Evolutionary conservation across 2,329 filamentous ascomycete species (phyloP).

Genomic region (Nemania sp.): DNA sequence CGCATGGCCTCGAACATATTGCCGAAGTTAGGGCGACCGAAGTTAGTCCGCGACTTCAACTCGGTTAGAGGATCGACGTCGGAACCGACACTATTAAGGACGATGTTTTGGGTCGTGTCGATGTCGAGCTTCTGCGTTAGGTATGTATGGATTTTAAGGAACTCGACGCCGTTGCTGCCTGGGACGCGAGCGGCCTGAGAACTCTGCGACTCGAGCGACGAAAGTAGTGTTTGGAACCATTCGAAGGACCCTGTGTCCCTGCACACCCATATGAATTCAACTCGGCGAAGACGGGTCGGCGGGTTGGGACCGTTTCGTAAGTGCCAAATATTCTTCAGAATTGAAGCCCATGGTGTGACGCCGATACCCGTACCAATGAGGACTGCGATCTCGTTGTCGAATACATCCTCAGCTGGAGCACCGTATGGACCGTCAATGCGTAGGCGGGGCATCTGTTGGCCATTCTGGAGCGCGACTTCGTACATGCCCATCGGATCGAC

Average conservation of each 20-base stretch:
- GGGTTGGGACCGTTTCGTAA: constrained; percentile 87
- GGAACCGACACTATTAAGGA: constrained; percentile 90
- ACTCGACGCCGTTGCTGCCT: constrained; percentile 73
- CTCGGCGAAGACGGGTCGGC: constrained; percentile 83
- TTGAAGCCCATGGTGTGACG: constrained; percentile 83
- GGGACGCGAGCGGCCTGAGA: constrained; percentile 68
- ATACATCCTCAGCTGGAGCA: constrained; percentile 95
- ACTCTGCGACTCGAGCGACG: constrained; percentile 86
- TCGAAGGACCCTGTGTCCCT: constrained; percentile 95
- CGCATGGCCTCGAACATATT: constrained; percentile 83
- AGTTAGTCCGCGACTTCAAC: constrained; percentile 86
- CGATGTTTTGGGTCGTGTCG: constrained; percentile 94
- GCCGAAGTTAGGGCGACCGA: constrained; percentile 87
- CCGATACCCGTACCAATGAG: constrained; percentile 86
- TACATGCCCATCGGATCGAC: constrained; percentile 96
- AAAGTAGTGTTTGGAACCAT: constrained; percentile 96
- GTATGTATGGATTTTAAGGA: constrained; percentile 97
- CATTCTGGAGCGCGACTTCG: constrained; percentile 92
- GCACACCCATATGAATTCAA: constrained; percentile 99
- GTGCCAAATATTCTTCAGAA: constrained; percentile 98
- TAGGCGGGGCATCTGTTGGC: constrained; percentile 86
- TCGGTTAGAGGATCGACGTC: constrained; percentile 90
- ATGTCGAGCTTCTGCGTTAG: constrained; percentile 90
- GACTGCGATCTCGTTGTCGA: constrained; percentile 87
- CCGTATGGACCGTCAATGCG: constrained; percentile 96